Evolutionary conservation across 1,284 basidiomycete genomes (phyloP), one percentile per base, ranked within the genome.

Genomic region (Austroboletus novae-zelandiae): DNA sequence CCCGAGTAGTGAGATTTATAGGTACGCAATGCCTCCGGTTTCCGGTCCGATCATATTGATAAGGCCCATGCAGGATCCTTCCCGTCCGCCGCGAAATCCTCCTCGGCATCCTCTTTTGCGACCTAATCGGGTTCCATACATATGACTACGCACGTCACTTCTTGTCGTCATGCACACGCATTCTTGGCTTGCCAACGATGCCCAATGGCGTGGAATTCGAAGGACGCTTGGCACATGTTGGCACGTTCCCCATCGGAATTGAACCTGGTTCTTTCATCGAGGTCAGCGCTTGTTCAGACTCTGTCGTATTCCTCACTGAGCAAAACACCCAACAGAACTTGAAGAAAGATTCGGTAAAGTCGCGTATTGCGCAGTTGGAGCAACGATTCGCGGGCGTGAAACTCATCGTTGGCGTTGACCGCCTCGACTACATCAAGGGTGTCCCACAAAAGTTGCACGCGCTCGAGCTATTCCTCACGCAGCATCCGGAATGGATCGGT

Each of bases 101-200:
- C 15, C 84, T 98, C 20, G 97, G 96, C 40, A 84, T 98, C 36
- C 77, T 99, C 14, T 94, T 96, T 69, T 98, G 93, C 65, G 97
- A 99, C 67, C 80, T 99, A 56, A 93, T 98, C 60, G 94, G 94
- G 44, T 99, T 99, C 82, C 96, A 99, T 75, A 99, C 97, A 2
- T 99, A 98, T 71, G 97, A 99, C 73, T 99, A 99, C 66, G 96
- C 96, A 1, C 93, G 97, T 25, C 96, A 99, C 72, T 99, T 99
- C 81, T 78, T 99, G 37, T 98, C 95, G 2, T 96, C 94, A 32
- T 98, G 96, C 72, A 98, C 96, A 2, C 90, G 97, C 43, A 96
- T 99, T 58, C 84, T 99, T 20, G 91, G 89, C 29, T 76, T 98
- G n/a, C 88, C 94, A 5, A 98, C 96, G 1, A 95, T 98, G 87